Conservation (phyloP, 2,329 filamentous ascomycete species). For the Fusarium mexicanum region DNA sequence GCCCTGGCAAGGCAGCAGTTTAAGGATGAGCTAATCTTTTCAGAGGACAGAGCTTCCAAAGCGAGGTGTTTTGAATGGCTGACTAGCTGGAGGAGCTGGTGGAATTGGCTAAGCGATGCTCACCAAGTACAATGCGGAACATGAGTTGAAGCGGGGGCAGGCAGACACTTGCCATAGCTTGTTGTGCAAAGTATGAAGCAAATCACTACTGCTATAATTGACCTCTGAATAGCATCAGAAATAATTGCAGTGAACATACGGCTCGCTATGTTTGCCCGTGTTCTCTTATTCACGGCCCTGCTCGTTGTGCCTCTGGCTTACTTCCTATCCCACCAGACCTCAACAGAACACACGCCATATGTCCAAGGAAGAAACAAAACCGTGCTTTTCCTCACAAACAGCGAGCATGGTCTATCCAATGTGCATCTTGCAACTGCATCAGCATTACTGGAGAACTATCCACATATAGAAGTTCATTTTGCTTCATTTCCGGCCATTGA, state of each 20-base stretch:
- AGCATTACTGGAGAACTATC: slow-evolving; percentile 47
- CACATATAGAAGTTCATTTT: slow-evolving; percentile 48
- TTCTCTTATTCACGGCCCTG: neutral
- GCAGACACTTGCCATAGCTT: neutral
- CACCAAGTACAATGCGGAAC: accelerated
- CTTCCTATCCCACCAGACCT: neutral
- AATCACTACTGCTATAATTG: neutral
- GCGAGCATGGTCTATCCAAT: slow-evolving; percentile 49
- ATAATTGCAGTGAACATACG: neutral
- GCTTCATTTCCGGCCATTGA: slow-evolving; percentile 42
- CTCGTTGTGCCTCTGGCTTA: neutral
- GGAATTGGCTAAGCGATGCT: neutral
- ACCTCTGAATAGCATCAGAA: neutral
- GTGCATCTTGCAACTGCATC: slow-evolving; percentile 50
- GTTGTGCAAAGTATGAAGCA: neutral
- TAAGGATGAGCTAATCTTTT: neutral
- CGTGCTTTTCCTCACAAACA: neutral
- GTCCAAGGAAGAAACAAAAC: neutral
- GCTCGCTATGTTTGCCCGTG: neutral
- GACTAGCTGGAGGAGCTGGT: neutral
- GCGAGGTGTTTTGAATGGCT: neutral
- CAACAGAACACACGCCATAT: neutral
- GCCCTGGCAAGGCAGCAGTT: neutral
- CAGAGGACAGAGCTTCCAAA: too few species aligned
- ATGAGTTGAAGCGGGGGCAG: neutral